These are phyloP conservation scores for Syzygium oleosum DNA, from an alignment of 345 rosid species.

Conservation along the genomic window DNA sequence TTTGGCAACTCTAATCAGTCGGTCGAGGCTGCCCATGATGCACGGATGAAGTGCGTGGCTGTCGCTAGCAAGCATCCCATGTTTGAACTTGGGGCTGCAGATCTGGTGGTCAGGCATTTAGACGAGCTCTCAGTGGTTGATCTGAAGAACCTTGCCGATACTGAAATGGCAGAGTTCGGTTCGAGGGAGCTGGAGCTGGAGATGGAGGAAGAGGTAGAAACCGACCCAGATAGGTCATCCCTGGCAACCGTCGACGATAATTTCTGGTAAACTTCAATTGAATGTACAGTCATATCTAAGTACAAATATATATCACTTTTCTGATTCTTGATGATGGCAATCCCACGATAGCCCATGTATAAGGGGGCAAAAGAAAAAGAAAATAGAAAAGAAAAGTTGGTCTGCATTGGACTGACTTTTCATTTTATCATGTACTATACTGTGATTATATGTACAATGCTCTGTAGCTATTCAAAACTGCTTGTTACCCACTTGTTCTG, in stretches of 20 bases:
- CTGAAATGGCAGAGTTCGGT: constrained; percentile 62
- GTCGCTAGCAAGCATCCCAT: constrained; percentile 91
- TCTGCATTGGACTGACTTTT: constrained; percentile 37
- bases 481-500: neutral
- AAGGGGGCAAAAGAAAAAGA: neutral
- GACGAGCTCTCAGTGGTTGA: constrained; percentile 86
- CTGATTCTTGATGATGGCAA: constrained; percentile 12
- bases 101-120: constrained; percentile 70
- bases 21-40: constrained; percentile 93
- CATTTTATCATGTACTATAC: constrained; percentile 11
- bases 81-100: constrained; percentile 92
- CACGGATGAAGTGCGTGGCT: constrained; percentile 92
- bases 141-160: constrained; percentile 82
- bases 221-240: constrained; percentile 17
- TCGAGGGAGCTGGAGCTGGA: constrained; percentile 51
- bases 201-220: constrained; percentile 61
- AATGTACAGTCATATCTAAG: constrained; percentile 40
- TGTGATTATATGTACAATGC: neutral
- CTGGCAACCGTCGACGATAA: constrained; percentile 48
- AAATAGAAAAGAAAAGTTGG: neutral
- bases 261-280: constrained; percentile 48
- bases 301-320: neutral
- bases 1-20: constrained; percentile 91
- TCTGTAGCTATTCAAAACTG: neutral
- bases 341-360: constrained; percentile 7